These are phyloP conservation scores for Gossypium ekmanianum DNA, from an alignment of 345 rosid genomes.

Conservation along the genomic window DNA sequence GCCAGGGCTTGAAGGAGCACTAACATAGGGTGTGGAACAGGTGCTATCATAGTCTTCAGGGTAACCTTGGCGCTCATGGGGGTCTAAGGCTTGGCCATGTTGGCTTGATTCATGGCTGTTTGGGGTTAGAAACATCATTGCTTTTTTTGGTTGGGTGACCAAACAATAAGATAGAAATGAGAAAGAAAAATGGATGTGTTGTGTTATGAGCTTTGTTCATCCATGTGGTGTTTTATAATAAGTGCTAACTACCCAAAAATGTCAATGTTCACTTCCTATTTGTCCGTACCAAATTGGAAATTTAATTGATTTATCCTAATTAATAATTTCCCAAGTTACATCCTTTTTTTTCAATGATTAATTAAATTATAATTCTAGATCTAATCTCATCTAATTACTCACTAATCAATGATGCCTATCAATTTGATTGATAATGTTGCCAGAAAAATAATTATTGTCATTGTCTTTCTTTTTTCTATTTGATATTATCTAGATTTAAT, in stretches of 20 bases:
- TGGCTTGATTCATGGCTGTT: conserved; percentile 18
- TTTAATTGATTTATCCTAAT: not conserved
- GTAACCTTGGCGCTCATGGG: conserved; percentile 13
- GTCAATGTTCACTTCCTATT: not conserved
- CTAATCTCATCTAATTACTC: not conserved
- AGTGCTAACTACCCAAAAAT: not conserved
- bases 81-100: not conserved
- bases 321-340: too few species aligned
- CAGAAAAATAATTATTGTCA: not conserved
- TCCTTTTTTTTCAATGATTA: not conserved
- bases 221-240: not conserved
- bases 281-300: not conserved
- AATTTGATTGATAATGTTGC: conserved; percentile 1
- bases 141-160: not conserved
- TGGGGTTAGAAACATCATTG: conserved; percentile 32
- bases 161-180: not conserved
- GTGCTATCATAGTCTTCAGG: conserved; percentile 48
- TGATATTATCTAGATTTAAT: too few species aligned
- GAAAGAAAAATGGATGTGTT: not conserved
- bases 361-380: not conserved
- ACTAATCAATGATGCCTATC: not conserved
- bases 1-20: conserved; percentile 96
- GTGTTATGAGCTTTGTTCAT: not conserved
- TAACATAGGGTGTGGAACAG: conserved; percentile 91
- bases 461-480: not conserved